phyloP scores from a whole-genome alignment of 2,329 filamentous ascomycete genomes.

The Colletotrichum nymphaeae region DNA sequence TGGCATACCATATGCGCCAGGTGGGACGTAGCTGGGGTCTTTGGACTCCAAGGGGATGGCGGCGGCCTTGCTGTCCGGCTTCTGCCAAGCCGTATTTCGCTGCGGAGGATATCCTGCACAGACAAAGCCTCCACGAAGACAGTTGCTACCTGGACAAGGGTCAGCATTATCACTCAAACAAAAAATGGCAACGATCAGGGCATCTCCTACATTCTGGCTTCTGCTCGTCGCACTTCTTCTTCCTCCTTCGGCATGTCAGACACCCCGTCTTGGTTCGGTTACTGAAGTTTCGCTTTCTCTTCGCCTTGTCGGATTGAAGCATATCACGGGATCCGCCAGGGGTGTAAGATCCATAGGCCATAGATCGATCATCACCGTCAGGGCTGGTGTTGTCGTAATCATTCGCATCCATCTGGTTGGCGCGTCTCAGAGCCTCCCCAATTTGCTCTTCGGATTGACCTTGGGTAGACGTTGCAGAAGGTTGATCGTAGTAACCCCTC shows the following conservation, averaged over 20 bases:
- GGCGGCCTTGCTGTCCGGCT: conserved; percentile 75
- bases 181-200: not conserved
- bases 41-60: conserved; percentile 87
- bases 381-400: conserved; percentile 66
- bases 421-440: conserved; percentile 57
- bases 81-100: conserved; percentile 78
- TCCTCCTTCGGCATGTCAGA: conserved; percentile 88
- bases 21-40: conserved; percentile 72
- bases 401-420: conserved; percentile 55
- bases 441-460: conserved; percentile 63
- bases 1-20: conserved; percentile 72
- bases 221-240: conserved; percentile 98
- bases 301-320: conserved; percentile 72
- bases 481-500: conserved; percentile 58
- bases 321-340: conserved; percentile 56
- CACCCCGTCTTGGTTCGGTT: conserved; percentile 97
- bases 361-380: conserved; percentile 62
- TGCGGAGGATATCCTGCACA: conserved; percentile 92
- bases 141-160: conserved; percentile 79
- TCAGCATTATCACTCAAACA: conserved; percentile 10
- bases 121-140: conserved; percentile 86
- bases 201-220: conserved; percentile 87
- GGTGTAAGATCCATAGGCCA: conserved; percentile 55
- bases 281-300: conserved; percentile 85
- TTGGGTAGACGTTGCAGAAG: conserved; percentile 56